A percentile compares a stretch with the other conserved stretches of the same genome.
Conservation (phyloP, 768 basidiomycete genomes). For the Pulveroboletus sp. region DNA sequence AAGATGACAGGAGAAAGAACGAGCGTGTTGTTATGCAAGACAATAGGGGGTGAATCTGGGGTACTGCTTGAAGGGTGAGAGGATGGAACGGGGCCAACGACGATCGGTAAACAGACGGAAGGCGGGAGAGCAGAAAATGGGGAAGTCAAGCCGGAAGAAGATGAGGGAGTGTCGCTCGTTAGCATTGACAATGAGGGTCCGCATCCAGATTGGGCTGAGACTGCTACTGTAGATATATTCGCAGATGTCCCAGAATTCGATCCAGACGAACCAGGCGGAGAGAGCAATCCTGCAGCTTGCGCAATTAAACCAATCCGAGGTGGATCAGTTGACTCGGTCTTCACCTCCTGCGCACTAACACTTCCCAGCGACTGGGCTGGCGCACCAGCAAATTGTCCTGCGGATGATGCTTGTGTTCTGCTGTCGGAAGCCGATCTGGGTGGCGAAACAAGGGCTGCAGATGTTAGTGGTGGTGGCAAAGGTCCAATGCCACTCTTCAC, state of each 20-base stretch:
- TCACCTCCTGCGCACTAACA: not conserved
- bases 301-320: constrained; percentile 1
- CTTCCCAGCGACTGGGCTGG: not conserved
- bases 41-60: constrained; percentile 62
- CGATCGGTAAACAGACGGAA: constrained; percentile 69
- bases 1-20: constrained; percentile 87
- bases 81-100: constrained; percentile 69
- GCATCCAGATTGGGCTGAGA: not conserved
- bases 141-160: constrained; percentile 13
- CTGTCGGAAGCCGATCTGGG: constrained; percentile 17
- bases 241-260: constrained; percentile 7
- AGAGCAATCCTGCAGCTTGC: not conserved
- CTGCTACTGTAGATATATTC: constrained; percentile 18
- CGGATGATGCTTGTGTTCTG: not conserved
- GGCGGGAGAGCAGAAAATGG: constrained; percentile 32
- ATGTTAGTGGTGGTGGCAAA: constrained; percentile 68
- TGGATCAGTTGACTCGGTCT: constrained; percentile 5
- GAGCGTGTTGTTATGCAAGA: constrained; percentile 80
- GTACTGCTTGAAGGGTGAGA: constrained; percentile 48
- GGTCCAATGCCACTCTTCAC: constrained; percentile 59
- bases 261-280: not conserved
- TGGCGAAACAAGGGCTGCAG: constrained; percentile 56
- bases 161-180: constrained; percentile 17
- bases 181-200: constrained; percentile 12
- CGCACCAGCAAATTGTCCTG: constrained; percentile 5